Conservation (phyloP, 2,329 filamentous ascomycete genomes). For the Pyrenophora tritici-repentis region DNA sequence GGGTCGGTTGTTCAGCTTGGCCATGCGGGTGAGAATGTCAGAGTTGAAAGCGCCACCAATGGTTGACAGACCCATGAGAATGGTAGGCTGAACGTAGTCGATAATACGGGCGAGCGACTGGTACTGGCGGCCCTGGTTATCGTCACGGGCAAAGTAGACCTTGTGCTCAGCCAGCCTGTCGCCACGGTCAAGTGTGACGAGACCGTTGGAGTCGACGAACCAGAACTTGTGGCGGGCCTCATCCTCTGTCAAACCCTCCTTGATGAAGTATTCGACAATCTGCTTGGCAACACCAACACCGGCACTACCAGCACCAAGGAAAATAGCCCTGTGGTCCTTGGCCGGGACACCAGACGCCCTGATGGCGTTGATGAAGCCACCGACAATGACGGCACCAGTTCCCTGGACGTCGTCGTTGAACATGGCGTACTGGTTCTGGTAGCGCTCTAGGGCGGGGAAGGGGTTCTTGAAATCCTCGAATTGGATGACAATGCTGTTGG, state of each 20-base stretch:
- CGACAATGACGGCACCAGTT: conserved; percentile 92
- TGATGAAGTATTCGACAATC: conserved; percentile 95
- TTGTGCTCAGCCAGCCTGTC: conserved; percentile 92
- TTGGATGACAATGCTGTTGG: conserved; percentile 73
- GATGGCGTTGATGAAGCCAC: conserved; percentile 75
- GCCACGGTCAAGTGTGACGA: conserved; percentile 90
- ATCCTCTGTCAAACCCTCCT: conserved; percentile 85
- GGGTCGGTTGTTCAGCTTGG: conserved; percentile 70
- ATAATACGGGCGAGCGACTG: conserved; percentile 87
- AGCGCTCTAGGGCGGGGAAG: conserved; percentile 89
- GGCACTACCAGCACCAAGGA: conserved; percentile 93
- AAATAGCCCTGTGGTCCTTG: conserved; percentile 91
- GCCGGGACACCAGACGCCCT: conserved; percentile 84
- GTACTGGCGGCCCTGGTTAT: conserved; percentile 69
- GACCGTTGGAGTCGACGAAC: conserved; percentile 95
- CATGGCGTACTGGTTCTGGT: conserved; percentile 86
- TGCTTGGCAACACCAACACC: conserved; percentile 98
- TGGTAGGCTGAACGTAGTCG: conserved; percentile 92
- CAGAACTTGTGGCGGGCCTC: conserved; percentile 91
- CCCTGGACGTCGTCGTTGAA: conserved; percentile 99
- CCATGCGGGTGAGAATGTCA: conserved; percentile 70
- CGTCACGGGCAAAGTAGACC: conserved; percentile 68
- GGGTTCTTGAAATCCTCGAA: conserved; percentile 99
- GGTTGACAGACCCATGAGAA: conserved; percentile 90
- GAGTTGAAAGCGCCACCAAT: conserved; percentile 95